Evolutionary conservation across 1,139 yeast species (phyloP).

Genomic region (Lodderomyces elongisporus): DNA sequence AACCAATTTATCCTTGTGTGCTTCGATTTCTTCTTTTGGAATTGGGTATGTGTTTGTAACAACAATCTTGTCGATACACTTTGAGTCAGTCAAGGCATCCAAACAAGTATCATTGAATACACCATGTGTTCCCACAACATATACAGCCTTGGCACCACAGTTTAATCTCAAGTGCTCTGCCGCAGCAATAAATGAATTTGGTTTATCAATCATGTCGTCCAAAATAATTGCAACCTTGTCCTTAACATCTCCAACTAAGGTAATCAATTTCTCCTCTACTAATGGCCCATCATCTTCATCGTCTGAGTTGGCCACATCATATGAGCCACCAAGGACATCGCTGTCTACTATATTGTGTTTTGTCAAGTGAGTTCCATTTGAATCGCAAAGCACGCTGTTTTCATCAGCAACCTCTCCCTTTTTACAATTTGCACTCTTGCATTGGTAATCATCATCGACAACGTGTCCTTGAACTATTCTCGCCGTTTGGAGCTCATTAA

Average conservation of each 20-base stretch:
- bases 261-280: slow-evolving; percentile 81
- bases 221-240: slow-evolving; percentile 87
- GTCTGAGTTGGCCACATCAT: slow-evolving; percentile 66
- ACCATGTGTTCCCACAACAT: slow-evolving; percentile 94
- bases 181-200: slow-evolving; percentile 89
- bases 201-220: slow-evolving; percentile 96
- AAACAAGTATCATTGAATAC: slow-evolving; percentile 83
- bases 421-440: too few relatives aligned
- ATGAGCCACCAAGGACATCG: slow-evolving; percentile 78
- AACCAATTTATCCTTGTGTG: slow-evolving; percentile 56
- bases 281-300: slow-evolving; percentile 85
- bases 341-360: slow-evolving; percentile 24
- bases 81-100: slow-evolving; percentile 69
- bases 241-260: slow-evolving; percentile 93
- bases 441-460: slow-evolving; percentile 91
- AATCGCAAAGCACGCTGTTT: background rate
- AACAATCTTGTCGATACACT: slow-evolving; percentile 80
- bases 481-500: slow-evolving; percentile 90
- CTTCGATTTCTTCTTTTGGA: slow-evolving; percentile 51
- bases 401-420: slow-evolving; percentile 7
- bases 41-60: slow-evolving; percentile 97
- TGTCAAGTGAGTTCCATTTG: slow-evolving; percentile 4
- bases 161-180: slow-evolving; percentile 94
- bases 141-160: slow-evolving; percentile 92
- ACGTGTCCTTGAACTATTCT: slow-evolving; percentile 96